Percentiles rank a stretch among this genome's conserved stretches.
Conservation (phyloP, 108 stramenopile species). For the Cyclotella distinguenda region DNA sequence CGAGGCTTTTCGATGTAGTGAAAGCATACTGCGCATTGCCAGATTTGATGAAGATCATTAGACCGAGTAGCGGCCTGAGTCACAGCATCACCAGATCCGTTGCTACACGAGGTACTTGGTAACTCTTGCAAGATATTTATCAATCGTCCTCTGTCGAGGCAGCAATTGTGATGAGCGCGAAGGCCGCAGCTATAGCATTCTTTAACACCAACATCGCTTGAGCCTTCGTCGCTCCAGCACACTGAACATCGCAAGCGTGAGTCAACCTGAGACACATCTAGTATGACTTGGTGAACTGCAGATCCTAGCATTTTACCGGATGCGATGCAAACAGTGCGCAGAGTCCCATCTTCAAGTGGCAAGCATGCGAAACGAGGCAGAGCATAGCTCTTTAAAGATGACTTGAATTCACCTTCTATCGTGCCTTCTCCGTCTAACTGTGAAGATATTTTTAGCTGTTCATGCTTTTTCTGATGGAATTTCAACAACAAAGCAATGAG, state of each 20-base stretch:
- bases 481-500: conserved; percentile 41
- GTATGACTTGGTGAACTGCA: conserved; percentile 32
- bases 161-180: conserved; percentile 53
- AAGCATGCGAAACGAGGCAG: conserved; percentile 51
- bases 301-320: conserved; percentile 51
- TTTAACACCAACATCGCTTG: conserved; percentile 32
- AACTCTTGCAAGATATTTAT: not conserved
- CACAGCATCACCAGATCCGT: not conserved
- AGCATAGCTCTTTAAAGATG: conserved; percentile 6
- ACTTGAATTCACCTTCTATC: not conserved
- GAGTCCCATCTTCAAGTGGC: conserved; percentile 50
- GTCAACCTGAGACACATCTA: conserved; percentile 15
- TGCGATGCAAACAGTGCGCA: conserved; percentile 53
- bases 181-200: conserved; percentile 59
- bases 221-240: conserved; percentile 56
- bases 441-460: conserved; percentile 7
- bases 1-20: conserved; percentile 27
- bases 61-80: not conserved
- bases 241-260: conserved; percentile 46
- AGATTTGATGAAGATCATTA: conserved; percentile 2
- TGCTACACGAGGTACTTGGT: not conserved
- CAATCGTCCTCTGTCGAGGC: conserved; percentile 45
- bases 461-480: conserved; percentile 27
- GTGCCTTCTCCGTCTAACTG: not conserved
- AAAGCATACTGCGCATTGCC: conserved; percentile 49